Evolutionary conservation across 768 basidiomycete species (phyloP).

Genomic region (Rhodotorula babjevae): DNA sequence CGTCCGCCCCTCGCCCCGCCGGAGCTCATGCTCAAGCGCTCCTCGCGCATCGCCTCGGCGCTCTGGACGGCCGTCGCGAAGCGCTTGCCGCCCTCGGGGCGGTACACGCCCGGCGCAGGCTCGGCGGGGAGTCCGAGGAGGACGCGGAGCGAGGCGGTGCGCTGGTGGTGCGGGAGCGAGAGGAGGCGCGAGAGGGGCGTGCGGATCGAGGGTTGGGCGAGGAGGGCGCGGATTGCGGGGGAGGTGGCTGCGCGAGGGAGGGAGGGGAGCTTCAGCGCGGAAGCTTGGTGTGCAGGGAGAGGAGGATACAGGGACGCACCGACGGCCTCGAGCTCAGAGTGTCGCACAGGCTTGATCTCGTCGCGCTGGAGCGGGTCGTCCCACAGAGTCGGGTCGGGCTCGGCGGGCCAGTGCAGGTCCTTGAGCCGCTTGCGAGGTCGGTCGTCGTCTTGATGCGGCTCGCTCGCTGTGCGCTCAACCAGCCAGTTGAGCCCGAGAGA

Average conservation of each 20-base stretch:
- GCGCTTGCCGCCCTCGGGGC: slow-evolving; percentile 8
- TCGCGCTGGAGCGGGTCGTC: slow-evolving; percentile 33
- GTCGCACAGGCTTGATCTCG: slow-evolving; percentile 37
- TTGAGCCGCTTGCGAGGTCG: slow-evolving; percentile 34
- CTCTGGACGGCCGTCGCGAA: slow-evolving; percentile 21
- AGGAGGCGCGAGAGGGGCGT: slow-evolving; percentile 12
- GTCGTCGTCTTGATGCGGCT: slow-evolving; percentile 6
- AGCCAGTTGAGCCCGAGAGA: no score
- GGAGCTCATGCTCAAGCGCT: background rate
- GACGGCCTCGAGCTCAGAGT: slow-evolving; percentile 33
- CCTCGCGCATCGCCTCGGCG: background rate
- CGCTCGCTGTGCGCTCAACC: background rate
- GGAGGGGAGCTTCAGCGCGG: background rate
- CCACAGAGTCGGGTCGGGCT: slow-evolving; percentile 32
- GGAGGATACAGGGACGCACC: background rate
- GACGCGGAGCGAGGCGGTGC: slow-evolving; percentile 18
- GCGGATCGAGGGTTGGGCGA: slow-evolving; percentile 14
- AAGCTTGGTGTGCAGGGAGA: no score
- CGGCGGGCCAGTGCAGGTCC: slow-evolving; percentile 36
- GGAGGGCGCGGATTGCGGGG: slow-evolving; percentile 13
- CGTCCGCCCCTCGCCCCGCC: background rate
- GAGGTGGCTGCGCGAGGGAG: slow-evolving; percentile 10
- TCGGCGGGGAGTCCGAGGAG: slow-evolving; percentile 29
- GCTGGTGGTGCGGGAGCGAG: slow-evolving; percentile 17
- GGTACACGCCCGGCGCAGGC: slow-evolving; percentile 1